Evolutionary conservation across 495 filamentous ascomycete species (phyloP).

Genomic region (Alectoria sarmentosa): DNA sequence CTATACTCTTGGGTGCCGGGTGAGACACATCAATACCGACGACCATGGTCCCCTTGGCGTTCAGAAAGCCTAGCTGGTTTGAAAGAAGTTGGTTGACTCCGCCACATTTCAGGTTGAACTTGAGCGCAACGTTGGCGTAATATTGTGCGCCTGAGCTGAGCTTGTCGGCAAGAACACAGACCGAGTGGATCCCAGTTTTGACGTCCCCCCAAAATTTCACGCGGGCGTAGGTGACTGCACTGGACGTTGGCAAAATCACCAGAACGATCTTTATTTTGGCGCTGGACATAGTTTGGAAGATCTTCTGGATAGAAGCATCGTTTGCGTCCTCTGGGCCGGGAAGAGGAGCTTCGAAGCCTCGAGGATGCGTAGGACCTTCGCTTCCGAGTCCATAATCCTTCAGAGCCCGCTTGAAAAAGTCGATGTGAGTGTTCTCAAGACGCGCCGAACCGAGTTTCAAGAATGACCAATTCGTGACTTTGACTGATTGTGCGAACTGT

Average conservation of each 20-base stretch:
- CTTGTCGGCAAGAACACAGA: constrained; percentile 45
- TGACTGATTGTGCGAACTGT: too few relatives aligned
- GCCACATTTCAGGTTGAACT: constrained; percentile 81
- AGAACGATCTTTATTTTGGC: background rate
- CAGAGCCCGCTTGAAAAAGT: constrained; percentile 7
- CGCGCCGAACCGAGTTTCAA: background rate
- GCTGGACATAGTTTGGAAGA: background rate
- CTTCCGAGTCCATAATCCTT: constrained; percentile 3
- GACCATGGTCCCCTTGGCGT: constrained; percentile 66
- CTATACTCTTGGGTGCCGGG: constrained; percentile 61
- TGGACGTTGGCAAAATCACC: constrained; percentile 23
- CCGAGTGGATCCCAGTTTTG: constrained; percentile 52
- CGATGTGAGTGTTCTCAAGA: background rate
- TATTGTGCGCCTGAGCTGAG: constrained; percentile 49
- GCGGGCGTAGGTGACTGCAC: constrained; percentile 52
- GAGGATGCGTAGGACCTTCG: background rate
- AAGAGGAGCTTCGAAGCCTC: background rate
- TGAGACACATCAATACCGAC: constrained; percentile 87
- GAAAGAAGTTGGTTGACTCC: constrained; percentile 64
- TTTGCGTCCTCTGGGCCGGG: constrained; percentile 10
- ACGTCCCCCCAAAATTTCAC: constrained; percentile 65
- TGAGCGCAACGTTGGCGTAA: constrained; percentile 68
- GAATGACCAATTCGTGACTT: constrained; percentile 10
- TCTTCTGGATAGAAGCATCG: constrained; percentile 6
- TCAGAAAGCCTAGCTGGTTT: constrained; percentile 49